Conservation (phyloP, 805 yeast species). For the Saccharomycopsis guyanensis region DNA sequence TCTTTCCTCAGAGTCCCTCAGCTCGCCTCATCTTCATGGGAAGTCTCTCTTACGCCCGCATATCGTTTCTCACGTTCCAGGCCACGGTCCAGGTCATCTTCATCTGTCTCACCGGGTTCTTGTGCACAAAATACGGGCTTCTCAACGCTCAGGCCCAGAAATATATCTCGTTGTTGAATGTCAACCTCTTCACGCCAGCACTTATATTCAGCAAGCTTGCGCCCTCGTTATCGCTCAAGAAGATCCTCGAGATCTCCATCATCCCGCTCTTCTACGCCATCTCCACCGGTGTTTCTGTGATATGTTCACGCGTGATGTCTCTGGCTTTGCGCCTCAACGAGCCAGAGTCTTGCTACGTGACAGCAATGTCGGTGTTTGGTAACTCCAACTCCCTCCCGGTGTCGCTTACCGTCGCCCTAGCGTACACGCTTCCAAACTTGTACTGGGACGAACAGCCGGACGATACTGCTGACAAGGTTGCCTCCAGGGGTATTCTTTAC, state of each 20-base stretch:
- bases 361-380: conserved; percentile 96
- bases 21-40: conserved; percentile 12
- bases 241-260: conserved; percentile 69
- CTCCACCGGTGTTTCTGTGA: conserved; percentile 68
- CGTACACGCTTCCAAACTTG: conserved; percentile 67
- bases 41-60: conserved; percentile 26
- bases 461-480: conserved; percentile 62
- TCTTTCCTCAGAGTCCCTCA: too few relatives aligned
- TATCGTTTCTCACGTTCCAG: conserved; percentile 68
- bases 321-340: conserved; percentile 49
- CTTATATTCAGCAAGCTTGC: conserved; percentile 81
- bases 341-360: conserved; percentile 81
- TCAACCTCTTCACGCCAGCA: conserved; percentile 91
- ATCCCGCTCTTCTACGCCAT: conserved; percentile 82
- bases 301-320: conserved; percentile 52
- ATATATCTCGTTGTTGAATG: conserved; percentile 68
- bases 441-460: conserved; percentile 67
- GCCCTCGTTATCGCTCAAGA: conserved; percentile 58
- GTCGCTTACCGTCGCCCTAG: conserved; percentile 72
- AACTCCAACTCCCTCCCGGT: conserved; percentile 94
- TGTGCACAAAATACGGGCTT: conserved; percentile 70
- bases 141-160: conserved; percentile 71
- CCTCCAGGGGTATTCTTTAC: conserved; percentile 71
- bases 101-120: conserved; percentile 78
- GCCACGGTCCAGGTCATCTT: conserved; percentile 88